Evolutionary conservation across 176 grass and related monocot genomes (phyloP).

Genomic region (Thalia dealbata): DNA sequence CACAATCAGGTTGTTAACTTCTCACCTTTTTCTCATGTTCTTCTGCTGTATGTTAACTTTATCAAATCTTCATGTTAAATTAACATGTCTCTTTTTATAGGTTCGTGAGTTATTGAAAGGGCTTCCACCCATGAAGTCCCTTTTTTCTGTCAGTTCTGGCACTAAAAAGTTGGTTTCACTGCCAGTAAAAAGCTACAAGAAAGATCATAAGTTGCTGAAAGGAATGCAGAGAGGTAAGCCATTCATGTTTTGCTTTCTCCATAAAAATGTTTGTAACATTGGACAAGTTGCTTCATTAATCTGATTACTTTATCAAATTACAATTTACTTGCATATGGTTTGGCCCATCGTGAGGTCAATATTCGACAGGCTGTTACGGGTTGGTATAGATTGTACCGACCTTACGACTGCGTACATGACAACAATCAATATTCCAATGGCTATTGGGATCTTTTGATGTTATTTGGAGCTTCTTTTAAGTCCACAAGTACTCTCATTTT

Average conservation of each 20-base stretch:
- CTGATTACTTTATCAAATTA: not conserved
- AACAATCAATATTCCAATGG: too few relatives aligned
- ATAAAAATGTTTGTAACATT: not conserved
- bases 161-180: slow-evolving; percentile 85
- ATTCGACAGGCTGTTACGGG: too few relatives aligned
- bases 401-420: too few relatives aligned
- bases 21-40: slow-evolving; percentile 2
- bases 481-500: too few relatives aligned
- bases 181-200: slow-evolving; percentile 88
- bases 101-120: slow-evolving; percentile 94
- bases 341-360: too few relatives aligned
- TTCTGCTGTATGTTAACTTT: not conserved
- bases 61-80: slow-evolving; percentile 21
- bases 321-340: too few relatives aligned
- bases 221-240: slow-evolving; percentile 92
- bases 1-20: slow-evolving; percentile 64
- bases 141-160: slow-evolving; percentile 83
- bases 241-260: not conserved
- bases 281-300: slow-evolving; percentile 2
- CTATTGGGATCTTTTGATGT: too few relatives aligned
- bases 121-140: slow-evolving; percentile 77
- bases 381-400: too few relatives aligned
- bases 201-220: slow-evolving; percentile 94
- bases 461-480: too few relatives aligned
- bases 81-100: slow-evolving; percentile 29